Conservation (phyloP, 2,329 filamentous ascomycete genomes). For the Verticillium alfalfae region DNA sequence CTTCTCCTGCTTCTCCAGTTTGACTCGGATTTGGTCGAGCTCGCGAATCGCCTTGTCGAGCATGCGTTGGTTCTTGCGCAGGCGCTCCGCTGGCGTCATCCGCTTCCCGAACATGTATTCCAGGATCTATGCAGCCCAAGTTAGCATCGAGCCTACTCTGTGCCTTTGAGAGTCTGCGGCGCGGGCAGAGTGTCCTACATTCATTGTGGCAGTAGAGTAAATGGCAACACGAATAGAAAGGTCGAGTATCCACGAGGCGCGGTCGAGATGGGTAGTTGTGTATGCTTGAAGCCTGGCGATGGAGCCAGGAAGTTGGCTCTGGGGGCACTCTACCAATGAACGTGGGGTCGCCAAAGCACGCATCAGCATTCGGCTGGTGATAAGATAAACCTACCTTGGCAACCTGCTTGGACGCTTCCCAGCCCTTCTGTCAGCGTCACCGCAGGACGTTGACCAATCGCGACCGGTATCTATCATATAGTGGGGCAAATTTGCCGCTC, state of each 20-base stretch:
- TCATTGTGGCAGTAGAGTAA: constrained; percentile 37
- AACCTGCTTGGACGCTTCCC: background rate
- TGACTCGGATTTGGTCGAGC: constrained; percentile 88
- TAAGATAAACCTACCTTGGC: background rate
- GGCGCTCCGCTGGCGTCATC: constrained; percentile 90
- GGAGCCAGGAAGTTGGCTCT: background rate
- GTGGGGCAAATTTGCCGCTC: constrained; percentile 3
- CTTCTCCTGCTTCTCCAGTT: constrained; percentile 98
- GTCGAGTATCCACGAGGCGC: background rate
- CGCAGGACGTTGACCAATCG: background rate
- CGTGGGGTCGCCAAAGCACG: background rate
- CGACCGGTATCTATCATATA: background rate
- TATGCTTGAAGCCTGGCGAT: background rate
- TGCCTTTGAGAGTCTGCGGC: background rate
- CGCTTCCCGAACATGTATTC: constrained; percentile 99
- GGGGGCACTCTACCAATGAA: background rate
- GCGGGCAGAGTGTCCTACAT: constrained; percentile 34
- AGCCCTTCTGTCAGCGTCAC: background rate
- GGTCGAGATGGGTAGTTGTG: background rate
- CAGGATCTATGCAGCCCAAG: constrained; percentile 63
- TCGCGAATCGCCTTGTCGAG: constrained; percentile 97
- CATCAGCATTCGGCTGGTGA: background rate
- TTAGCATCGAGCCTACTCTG: background rate
- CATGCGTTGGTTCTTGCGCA: constrained; percentile 91
- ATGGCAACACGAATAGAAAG: too few species aligned